Percentiles rank a stretch among this genome's conserved stretches.
phyloP scores from a whole-genome alignment of 805 yeast genomes.

The Ogataea degrootiae region DNA sequence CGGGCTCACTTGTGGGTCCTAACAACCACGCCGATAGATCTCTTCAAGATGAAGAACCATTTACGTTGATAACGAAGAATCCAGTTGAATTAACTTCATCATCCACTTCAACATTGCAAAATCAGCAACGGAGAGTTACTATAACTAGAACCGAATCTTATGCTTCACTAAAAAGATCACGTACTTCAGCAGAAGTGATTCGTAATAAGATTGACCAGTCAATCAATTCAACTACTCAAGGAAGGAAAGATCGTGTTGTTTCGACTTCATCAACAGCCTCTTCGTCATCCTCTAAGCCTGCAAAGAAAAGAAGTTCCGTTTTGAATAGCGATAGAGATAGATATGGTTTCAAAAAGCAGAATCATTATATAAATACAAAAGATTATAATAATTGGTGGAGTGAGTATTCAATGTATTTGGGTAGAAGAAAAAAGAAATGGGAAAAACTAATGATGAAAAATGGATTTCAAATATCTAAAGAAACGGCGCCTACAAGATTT shows the following conservation, averaged over 20 bases:
- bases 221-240: conserved; percentile 3
- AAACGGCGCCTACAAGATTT: conserved; percentile 53
- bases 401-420: conserved; percentile 57
- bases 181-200: conserved; percentile 20
- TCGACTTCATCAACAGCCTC: background rate
- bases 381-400: conserved; percentile 75
- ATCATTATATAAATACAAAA: conserved; percentile 43
- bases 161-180: conserved; percentile 19
- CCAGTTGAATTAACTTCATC: background rate
- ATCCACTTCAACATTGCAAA: background rate
- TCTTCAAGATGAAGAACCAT: conserved; percentile 10
- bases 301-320: conserved; percentile 9
- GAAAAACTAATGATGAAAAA: conserved; percentile 53
- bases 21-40: conserved; percentile 9
- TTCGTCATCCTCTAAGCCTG: background rate
- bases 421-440: conserved; percentile 77
- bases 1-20: background rate
- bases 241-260: background rate
- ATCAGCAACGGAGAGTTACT: conserved; percentile 1
- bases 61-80: conserved; percentile 9
- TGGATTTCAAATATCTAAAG: conserved; percentile 51
- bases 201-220: conserved; percentile 20
- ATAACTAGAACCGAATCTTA: conserved; percentile 21
- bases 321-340: conserved; percentile 49
- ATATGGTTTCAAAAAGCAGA: conserved; percentile 80